phyloP scores from a whole-genome alignment of 208 protist species.

The Naegleria lovaniensis region DNA sequence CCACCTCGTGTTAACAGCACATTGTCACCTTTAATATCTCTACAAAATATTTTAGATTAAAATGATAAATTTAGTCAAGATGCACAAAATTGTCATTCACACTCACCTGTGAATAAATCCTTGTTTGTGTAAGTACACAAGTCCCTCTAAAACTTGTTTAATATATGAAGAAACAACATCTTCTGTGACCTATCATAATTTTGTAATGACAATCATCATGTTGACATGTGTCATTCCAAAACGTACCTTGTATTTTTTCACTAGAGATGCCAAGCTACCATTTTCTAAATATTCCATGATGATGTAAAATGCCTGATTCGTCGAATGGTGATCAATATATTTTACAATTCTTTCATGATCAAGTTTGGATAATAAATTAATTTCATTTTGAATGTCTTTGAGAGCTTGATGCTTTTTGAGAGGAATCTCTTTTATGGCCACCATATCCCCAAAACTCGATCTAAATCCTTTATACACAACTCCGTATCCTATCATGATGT shows the following conservation, averaged over 20 bases:
- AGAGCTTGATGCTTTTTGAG: not conserved
- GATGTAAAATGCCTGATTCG: not conserved
- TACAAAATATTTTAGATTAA: not conserved
- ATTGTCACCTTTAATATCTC: constrained; percentile 44
- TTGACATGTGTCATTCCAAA: no score
- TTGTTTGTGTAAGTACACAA: constrained; percentile 70
- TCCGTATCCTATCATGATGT: not conserved
- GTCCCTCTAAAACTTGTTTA: constrained; percentile 63
- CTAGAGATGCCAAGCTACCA: not conserved
- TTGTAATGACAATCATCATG: not conserved
- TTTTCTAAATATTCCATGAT: constrained; percentile 26
- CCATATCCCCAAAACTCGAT: not conserved
- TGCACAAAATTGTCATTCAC: not conserved
- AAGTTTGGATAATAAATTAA: not conserved
- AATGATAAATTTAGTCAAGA: not conserved
- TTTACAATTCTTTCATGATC: constrained; percentile 3
- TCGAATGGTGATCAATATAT: not conserved
- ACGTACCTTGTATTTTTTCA: not conserved
- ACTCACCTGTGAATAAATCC: constrained; percentile 64
- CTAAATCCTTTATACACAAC: not conserved
- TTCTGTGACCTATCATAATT: not conserved
- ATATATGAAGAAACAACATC: constrained; percentile 54
- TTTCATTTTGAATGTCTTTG: not conserved
- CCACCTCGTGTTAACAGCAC: constrained; percentile 37
- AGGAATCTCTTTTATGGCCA: not conserved